phyloP scores from a whole-genome alignment of 495 filamentous ascomycete species.

The Podospora tetraspora region DNA sequence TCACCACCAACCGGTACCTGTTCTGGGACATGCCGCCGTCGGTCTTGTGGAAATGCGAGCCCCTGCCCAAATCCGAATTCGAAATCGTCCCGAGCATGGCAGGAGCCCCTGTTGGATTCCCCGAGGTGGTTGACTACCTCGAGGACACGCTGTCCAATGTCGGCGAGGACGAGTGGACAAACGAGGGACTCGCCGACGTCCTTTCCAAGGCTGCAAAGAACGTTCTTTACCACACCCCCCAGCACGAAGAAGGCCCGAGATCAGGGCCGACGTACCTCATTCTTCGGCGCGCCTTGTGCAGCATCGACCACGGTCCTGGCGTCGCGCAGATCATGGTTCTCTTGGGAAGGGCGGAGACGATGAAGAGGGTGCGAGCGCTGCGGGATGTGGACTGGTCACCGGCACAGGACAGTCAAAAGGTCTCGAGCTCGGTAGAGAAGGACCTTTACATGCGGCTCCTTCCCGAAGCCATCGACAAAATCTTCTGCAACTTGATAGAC shows the following conservation, averaged over 20 bases:
- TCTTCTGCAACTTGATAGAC: too few relatives aligned
- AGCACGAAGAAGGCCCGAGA: neutral
- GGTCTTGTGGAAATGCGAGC: neutral
- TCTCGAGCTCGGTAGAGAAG: neutral
- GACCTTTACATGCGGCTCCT: neutral
- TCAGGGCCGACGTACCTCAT: constrained; percentile 39
- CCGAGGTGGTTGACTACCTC: neutral
- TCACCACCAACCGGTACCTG: constrained; percentile 56
- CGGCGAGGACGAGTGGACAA: neutral
- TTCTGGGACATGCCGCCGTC: constrained; percentile 45
- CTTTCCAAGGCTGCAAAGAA: neutral
- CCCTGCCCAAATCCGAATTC: neutral
- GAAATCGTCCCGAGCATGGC: neutral
- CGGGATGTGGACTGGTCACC: neutral
- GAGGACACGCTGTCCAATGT: neutral
- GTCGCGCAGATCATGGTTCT: constrained; percentile 55
- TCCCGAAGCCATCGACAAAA: neutral
- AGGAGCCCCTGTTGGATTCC: neutral
- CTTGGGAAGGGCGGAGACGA: constrained; percentile 56
- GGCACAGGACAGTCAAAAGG: neutral
- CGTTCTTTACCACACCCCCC: neutral
- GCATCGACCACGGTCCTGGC: constrained; percentile 52
- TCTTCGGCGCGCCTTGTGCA: constrained; percentile 63
- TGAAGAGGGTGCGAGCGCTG: constrained; percentile 43
- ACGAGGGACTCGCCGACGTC: neutral